Evolutionary conservation across 768 basidiomycete genomes (phyloP).

Genomic region (Podaxis rugospora): DNA sequence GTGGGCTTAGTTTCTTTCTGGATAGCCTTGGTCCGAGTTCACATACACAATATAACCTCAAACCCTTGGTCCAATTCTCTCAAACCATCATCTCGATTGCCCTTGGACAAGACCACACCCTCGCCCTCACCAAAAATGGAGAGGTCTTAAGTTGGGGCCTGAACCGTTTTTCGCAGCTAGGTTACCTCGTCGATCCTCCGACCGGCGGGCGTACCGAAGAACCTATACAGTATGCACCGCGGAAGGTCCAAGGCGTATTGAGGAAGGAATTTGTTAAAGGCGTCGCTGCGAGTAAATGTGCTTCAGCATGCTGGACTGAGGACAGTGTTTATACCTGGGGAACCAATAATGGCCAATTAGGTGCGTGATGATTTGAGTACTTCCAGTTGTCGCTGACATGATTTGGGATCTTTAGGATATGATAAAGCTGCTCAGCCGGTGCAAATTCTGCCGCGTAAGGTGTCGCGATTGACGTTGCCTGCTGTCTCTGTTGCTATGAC

Average conservation of each 20-base stretch:
- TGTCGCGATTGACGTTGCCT: constrained; percentile 68
- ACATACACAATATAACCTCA: constrained; percentile 75
- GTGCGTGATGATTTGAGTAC: constrained; percentile 30
- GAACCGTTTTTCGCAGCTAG: constrained; percentile 86
- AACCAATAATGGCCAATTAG: constrained; percentile 88
- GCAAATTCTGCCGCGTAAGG: constrained; percentile 75
- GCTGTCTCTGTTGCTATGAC: constrained; percentile 73
- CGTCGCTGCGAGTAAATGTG: constrained; percentile 80
- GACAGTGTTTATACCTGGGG: constrained; percentile 84
- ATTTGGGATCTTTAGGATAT: constrained; percentile 48
- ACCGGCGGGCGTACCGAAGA: constrained; percentile 53
- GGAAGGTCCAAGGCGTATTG: constrained; percentile 68
- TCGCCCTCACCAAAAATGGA: constrained; percentile 75
- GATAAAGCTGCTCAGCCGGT: constrained; percentile 69
- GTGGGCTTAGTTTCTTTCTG: neutral
- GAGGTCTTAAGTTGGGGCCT: constrained; percentile 90
- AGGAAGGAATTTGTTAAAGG: constrained; percentile 78
- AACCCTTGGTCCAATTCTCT: constrained; percentile 52
- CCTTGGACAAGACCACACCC: constrained; percentile 91
- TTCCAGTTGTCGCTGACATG: neutral
- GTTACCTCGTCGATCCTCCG: constrained; percentile 69
- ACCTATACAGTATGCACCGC: constrained; percentile 70
- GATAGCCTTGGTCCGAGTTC: constrained; percentile 66
- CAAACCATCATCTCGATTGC: constrained; percentile 64
- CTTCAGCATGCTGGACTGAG: constrained; percentile 86